phyloP scores from a whole-genome alignment of 129 eudicot genomes.

The Apium graveolens region DNA sequence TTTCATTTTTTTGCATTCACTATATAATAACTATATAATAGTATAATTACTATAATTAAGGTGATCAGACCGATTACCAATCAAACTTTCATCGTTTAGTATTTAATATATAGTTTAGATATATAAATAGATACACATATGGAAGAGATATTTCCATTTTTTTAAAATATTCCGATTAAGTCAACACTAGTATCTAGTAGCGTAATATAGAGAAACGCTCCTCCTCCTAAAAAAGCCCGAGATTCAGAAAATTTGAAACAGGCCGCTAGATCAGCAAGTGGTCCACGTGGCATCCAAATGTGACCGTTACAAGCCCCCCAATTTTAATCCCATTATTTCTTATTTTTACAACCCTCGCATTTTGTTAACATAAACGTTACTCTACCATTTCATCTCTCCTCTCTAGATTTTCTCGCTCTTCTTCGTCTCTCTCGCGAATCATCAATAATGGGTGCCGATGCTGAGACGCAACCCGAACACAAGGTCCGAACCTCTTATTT shows the following conservation, averaged over 20 bases:
- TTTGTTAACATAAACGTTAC: neutral
- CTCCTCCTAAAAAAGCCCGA: neutral
- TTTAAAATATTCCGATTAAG: too few species aligned
- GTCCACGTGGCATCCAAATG: conserved; percentile 7
- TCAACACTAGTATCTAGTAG: too few species aligned
- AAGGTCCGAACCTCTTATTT: conserved; percentile 23
- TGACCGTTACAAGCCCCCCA: neutral
- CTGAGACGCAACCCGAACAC: conserved; percentile 33
- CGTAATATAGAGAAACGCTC: neutral
- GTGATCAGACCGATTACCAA: too few species aligned
- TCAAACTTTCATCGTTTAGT: too few species aligned
- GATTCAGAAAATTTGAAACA: neutral
- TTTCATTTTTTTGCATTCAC: too few species aligned
- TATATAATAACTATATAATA: too few species aligned
- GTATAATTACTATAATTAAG: too few species aligned
- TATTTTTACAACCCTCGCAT: neutral
- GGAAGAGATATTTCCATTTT: too few species aligned
- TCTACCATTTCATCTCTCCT: conserved; percentile 19
- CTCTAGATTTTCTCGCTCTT: conserved; percentile 9
- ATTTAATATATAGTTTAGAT: too few species aligned
- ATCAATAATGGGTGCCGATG: conserved; percentile 37
- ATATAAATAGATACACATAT: too few species aligned
- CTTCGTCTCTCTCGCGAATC: conserved; percentile 4
- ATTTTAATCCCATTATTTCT: neutral
- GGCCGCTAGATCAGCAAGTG: neutral